Conservation (phyloP, 495 filamentous ascomycete species). For the Xylaria venustula region DNA sequence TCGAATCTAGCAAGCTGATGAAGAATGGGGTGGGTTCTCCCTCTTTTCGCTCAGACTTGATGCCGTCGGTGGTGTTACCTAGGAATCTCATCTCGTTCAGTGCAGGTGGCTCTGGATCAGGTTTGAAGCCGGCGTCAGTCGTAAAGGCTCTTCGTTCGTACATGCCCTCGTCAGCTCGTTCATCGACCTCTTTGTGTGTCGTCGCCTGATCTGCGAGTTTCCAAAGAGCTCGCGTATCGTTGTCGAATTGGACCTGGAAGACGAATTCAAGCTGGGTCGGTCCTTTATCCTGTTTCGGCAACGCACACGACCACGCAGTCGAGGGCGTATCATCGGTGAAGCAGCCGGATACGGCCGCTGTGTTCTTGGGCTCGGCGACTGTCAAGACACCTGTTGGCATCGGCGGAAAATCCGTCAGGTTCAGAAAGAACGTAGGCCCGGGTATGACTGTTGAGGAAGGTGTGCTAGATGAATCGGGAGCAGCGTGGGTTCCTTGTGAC, state of each 20-base stretch:
- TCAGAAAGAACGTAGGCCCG: constrained; percentile 59
- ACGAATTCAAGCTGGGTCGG: constrained; percentile 73
- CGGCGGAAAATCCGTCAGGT: constrained; percentile 80
- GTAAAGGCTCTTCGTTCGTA: constrained; percentile 10
- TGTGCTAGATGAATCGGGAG: not conserved
- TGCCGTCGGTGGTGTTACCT: constrained; percentile 77
- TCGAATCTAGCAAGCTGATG: constrained; percentile 48
- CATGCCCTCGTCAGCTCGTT: not conserved
- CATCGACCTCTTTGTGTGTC: not conserved
- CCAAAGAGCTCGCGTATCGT: constrained; percentile 56
- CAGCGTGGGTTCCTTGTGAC: constrained; percentile 30
- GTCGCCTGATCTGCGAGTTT: constrained; percentile 31
- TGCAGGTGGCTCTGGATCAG: constrained; percentile 63
- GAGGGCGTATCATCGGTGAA: constrained; percentile 50
- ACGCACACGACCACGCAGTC: constrained; percentile 76
- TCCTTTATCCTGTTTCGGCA: constrained; percentile 72
- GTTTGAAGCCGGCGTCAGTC: constrained; percentile 40
- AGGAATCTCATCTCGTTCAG: constrained; percentile 72
- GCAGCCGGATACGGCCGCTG: constrained; percentile 59
- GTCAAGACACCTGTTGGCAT: constrained; percentile 81
- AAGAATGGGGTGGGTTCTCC: constrained; percentile 72
- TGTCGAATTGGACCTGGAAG: constrained; percentile 76
- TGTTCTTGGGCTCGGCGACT: constrained; percentile 63
- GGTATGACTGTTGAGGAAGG: not conserved
- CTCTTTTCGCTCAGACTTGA: constrained; percentile 55